Conservation (phyloP, 2,329 filamentous ascomycete genomes). For the Colletotrichum caudatum region DNA sequence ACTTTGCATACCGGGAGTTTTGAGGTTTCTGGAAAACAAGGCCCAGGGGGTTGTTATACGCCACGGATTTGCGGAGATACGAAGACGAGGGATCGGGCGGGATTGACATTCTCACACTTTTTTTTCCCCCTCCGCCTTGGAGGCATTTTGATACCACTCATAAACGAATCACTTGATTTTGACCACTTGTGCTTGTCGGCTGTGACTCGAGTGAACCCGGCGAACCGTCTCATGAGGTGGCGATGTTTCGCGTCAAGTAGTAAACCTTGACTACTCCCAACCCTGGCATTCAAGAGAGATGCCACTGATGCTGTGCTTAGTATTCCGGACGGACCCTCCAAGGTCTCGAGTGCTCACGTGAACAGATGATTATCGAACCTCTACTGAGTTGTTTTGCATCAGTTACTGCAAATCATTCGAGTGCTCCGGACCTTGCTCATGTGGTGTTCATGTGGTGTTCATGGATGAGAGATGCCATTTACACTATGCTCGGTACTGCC, state of each 20-base stretch:
- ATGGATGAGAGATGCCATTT: not conserved
- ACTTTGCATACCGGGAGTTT: constrained; percentile 25
- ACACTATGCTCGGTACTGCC: not conserved
- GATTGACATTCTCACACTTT: constrained; percentile 15
- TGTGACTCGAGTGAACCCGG: not conserved
- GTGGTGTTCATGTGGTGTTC: too few relatives aligned
- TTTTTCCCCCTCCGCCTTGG: not conserved
- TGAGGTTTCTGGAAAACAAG: constrained; percentile 12
- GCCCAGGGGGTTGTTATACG: not conserved
- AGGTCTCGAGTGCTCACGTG: not conserved
- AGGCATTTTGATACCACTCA: constrained; percentile 27
- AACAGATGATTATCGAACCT: too few relatives aligned
- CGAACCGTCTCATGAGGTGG: not conserved
- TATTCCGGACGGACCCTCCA: too few relatives aligned
- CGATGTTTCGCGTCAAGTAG: not conserved
- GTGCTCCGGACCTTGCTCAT: too few relatives aligned
- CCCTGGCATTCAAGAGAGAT: not conserved
- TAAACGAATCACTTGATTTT: constrained; percentile 11
- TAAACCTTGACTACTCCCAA: not conserved
- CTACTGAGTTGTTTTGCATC: too few relatives aligned
- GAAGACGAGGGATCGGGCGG: not conserved
- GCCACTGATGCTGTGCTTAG: not conserved
- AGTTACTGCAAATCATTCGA: too few relatives aligned
- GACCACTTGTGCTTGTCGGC: not conserved
- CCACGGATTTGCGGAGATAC: not conserved